These are phyloP conservation scores for Saraca asoca DNA, from an alignment of 331 rosid species.

Conservation along the genomic window DNA sequence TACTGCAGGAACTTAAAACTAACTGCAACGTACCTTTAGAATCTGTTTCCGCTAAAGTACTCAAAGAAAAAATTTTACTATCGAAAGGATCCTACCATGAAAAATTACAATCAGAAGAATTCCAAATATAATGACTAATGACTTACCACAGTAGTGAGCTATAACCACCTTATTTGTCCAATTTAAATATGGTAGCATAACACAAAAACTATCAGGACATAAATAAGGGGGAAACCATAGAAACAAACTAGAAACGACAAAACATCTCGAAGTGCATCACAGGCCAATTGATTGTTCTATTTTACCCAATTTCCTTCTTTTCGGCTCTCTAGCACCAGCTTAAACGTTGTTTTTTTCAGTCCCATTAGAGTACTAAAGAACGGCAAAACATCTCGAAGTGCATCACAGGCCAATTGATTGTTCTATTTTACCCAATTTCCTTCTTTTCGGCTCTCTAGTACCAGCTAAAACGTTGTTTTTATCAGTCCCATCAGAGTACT, in stretches of 20 bases:
- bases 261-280: conserved; percentile 8
- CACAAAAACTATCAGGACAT: conserved; percentile 1
- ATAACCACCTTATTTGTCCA: conserved; percentile 7
- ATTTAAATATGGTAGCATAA: background rate
- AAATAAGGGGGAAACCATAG: conserved; percentile 10
- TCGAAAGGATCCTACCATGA: background rate
- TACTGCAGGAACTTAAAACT: background rate
- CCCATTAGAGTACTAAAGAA: conserved; percentile 21
- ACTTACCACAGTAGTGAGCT: background rate
- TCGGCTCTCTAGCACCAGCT: background rate
- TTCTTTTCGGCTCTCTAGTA: background rate
- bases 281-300: conserved; percentile 1
- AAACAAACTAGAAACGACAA: background rate
- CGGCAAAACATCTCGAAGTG: conserved; percentile 1
- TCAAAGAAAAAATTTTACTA: background rate
- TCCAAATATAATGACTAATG: conserved; percentile 3
- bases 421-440: background rate
- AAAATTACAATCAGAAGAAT: background rate
- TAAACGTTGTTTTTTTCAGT: background rate
- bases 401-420: conserved; percentile 8
- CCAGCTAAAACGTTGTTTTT: background rate
- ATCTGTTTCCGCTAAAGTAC: background rate
- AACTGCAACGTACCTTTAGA: background rate
- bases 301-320: background rate
- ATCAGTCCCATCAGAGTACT: conserved; percentile 20